Percentiles rank a stretch among this genome's conserved stretches.
Conservation (phyloP, 2,329 filamentous ascomycete genomes). For the Calonectria hawksworthii region DNA sequence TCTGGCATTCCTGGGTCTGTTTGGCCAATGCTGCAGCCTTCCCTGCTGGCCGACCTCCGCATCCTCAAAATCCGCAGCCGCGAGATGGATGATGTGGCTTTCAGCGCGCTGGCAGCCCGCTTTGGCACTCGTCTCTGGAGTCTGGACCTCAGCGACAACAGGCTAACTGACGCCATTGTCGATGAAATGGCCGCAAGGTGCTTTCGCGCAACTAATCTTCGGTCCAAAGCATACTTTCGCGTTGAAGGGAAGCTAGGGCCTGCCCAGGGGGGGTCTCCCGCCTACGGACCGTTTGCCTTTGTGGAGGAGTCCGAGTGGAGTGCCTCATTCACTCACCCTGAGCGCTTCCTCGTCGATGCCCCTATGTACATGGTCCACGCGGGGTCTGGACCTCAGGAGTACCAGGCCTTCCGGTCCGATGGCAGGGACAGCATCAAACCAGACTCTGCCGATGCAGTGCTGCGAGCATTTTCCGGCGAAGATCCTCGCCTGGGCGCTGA, state of each 20-base stretch:
- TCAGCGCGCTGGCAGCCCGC: slow-evolving; percentile 49
- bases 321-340: slow-evolving; percentile 58
- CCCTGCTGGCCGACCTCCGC: slow-evolving; percentile 61
- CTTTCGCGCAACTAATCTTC: slow-evolving; percentile 51
- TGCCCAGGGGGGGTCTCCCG: slow-evolving; percentile 46
- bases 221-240: slow-evolving; percentile 55
- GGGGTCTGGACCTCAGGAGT: slow-evolving; percentile 35
- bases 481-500: slow-evolving; percentile 36
- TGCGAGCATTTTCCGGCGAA: slow-evolving; percentile 42
- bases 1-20: slow-evolving; percentile 64
- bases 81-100: slow-evolving; percentile 58
- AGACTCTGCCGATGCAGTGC: slow-evolving; percentile 48
- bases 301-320: slow-evolving; percentile 65
- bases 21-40: slow-evolving; percentile 50
- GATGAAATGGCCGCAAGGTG: slow-evolving; percentile 47
- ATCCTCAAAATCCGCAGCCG: slow-evolving; percentile 65
- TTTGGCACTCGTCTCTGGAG: slow-evolving; percentile 66
- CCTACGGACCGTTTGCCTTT: slow-evolving; percentile 59
- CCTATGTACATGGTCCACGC: slow-evolving; percentile 51
- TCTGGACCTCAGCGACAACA: slow-evolving; percentile 67
- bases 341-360: slow-evolving; percentile 63
- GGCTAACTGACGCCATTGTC: slow-evolving; percentile 62
- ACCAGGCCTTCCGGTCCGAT: slow-evolving; percentile 51
- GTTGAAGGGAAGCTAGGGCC: slow-evolving; percentile 61
- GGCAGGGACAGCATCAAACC: slow-evolving; percentile 38